Percentiles rank a stretch among this genome's conserved stretches.
Evolutionary conservation across 352 stramenopile species (phyloP).

Genomic region (Phytophthora sp.): DNA sequence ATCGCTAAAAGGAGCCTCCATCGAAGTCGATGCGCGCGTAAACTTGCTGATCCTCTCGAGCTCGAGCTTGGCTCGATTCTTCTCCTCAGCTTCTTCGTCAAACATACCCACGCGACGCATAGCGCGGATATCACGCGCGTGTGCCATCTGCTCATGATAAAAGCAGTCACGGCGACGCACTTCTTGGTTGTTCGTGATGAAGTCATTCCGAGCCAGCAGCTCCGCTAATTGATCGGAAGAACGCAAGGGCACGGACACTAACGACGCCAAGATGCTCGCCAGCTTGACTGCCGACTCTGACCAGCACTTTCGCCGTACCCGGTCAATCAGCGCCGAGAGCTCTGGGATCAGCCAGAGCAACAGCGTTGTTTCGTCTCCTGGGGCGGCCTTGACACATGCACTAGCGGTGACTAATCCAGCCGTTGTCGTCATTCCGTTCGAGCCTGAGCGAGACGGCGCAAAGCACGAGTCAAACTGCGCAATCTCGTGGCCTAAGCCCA

Average conservation of each 20-base stretch:
- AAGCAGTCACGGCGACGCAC: conserved; percentile 79
- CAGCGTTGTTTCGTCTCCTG: conserved; percentile 79
- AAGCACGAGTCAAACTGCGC: conserved; percentile 81
- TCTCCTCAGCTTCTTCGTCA: conserved; percentile 65
- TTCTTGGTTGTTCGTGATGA: conserved; percentile 74
- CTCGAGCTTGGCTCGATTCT: conserved; percentile 62
- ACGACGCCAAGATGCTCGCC: conserved; percentile 64
- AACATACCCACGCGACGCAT: conserved; percentile 64
- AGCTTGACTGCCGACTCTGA: conserved; percentile 74
- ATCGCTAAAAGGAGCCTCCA: conserved; percentile 34
- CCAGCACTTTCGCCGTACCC: conserved; percentile 71
- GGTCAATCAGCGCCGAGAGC: conserved; percentile 67
- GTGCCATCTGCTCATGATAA: conserved; percentile 86
- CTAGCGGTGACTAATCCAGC: conserved; percentile 60
- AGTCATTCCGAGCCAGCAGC: conserved; percentile 66
- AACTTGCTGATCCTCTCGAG: conserved; percentile 75
- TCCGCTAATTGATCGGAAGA: conserved; percentile 71
- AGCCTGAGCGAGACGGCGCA: conserved; percentile 53
- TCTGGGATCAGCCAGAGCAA: conserved; percentile 82
- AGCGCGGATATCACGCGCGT: conserved; percentile 73
- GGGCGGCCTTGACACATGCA: conserved; percentile 62
- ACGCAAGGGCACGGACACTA: conserved; percentile 66
- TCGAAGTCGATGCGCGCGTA: conserved; percentile 49
- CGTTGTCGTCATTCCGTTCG: conserved; percentile 48
- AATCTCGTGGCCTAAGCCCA: conserved; percentile 74